Evolutionary conservation across 805 yeast genomes (phyloP), one percentile per base, ranked within the genome.

Genomic region (Citeromyces matritensis): DNA sequence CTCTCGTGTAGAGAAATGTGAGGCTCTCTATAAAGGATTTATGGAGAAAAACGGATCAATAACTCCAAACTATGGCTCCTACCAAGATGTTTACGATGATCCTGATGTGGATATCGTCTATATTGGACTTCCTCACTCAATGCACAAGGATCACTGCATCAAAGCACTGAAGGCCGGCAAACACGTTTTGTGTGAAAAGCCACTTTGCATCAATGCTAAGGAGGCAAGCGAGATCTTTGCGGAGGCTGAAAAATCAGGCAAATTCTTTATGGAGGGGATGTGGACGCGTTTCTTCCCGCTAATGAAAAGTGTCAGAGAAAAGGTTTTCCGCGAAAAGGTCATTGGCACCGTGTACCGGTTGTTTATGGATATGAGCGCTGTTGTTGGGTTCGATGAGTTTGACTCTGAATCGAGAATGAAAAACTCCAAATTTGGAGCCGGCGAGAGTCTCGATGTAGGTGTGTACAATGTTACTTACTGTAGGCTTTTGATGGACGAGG

Each of bases 231-330:
- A 55, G 26, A 42, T 70, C 8, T 45, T 58, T 30, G 51, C 43
- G 1, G 51, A 59, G 29, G 78, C 78, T 3, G 51, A 53, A 39
- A 37, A 44, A 33, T 58, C 60, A 43, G 51, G 55, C 2, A 42
- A 58, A 30, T 68, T 63, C 37, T 48, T 72, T 24, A 64, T 72
- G 74, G 80, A 72, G 45, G 79, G 68, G 4, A 60, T 66, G 32
- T 69, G 76, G 76, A 60, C 73, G 4, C 53, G 71, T 30, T 67
- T 62, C 38, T 63, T 66, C 51, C 78, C 78, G 2, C 36, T 65
- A 4, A 43, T 60, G 13, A 38, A 42, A 12, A 49, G 52, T 30
- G 45, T 64, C 30, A 43, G 57, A 33, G 35, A 52, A 21, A 46
- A 52, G 34, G 37, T 69, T 13, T 58, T 52, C 37, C 52, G 56